Evolutionary conservation across 192 early-diverging fungal genomes (phyloP), one percentile per base, ranked within the genome.

Genomic region (Linnemannia hyalina): DNA sequence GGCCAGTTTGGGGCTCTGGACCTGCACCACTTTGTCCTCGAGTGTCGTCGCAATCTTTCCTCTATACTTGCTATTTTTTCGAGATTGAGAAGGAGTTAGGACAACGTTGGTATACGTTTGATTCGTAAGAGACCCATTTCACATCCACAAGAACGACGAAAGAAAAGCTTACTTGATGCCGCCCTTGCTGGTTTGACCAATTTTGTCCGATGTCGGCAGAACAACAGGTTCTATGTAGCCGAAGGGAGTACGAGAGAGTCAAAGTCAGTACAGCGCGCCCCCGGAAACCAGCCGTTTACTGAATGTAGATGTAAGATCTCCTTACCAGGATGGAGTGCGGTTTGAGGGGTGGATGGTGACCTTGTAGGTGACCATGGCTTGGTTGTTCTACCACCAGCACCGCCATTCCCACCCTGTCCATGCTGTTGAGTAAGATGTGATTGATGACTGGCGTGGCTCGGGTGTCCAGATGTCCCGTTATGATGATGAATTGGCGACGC

Each of bases 11-110:
- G 84, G 68, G 46, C 84, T 81, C 47, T 86, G 57, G 0, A 86
- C 84, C 36, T 86, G 84, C 15, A 86, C 76, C 55, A 81, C 80
- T n/a, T 86, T 86, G 76, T 86, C 84, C 69, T 86, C 84, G 26
- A 86, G 20, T 7, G 84, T 86, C 32, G 84, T 81, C 32, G 84
- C 84, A 69, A 86, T 52, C 68, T 86, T 86, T 22, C 84, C 84
- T 29, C 84, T 23, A 65, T 86, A 86, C 81, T 86, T 86, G 65
- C 84, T 86, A 46, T 70, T 36, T 15, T 26, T 40, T 41, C 1
- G 6, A 32, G 18, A 13, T 46, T 11, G 44, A 46, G 44, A 5
- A 46, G 44, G 11, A 13, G 44, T 46, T 46, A 46, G 44, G 13
- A 46, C 44, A 13, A 46, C 13, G 11, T 3, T 15, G 44, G 0